These are phyloP conservation scores for Inonotus hispidus DNA, from an alignment of 1,284 basidiomycete genomes.

Conservation along the genomic window DNA sequence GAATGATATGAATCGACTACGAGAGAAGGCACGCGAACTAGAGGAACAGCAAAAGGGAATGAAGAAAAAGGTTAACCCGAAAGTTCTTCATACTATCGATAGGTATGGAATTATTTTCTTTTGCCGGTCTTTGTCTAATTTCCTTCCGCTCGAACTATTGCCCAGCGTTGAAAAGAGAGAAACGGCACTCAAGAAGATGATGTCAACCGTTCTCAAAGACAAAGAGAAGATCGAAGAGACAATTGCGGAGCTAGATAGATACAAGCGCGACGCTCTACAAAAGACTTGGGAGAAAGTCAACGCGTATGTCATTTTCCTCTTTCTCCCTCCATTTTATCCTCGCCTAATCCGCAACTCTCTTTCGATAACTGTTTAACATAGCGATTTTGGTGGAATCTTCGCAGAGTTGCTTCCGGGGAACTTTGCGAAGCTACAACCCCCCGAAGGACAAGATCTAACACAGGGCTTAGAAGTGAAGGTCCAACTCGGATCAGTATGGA, in stretches of 20 bases:
- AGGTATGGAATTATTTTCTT: slow-evolving; percentile 45
- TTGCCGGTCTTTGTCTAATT: neutral
- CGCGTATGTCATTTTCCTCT: slow-evolving; percentile 40
- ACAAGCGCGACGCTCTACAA: slow-evolving; percentile 90
- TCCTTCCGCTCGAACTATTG: slow-evolving; percentile 1
- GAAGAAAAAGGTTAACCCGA: slow-evolving; percentile 95
- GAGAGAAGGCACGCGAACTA: slow-evolving; percentile 70
- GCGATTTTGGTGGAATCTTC: slow-evolving; percentile 97
- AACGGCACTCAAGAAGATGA: slow-evolving; percentile 79
- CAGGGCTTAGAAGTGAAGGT: slow-evolving; percentile 98
- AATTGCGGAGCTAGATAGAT: slow-evolving; percentile 88
- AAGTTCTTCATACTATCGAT: slow-evolving; percentile 96
- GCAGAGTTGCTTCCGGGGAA: slow-evolving; percentile 95
- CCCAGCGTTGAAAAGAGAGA: slow-evolving; percentile 94
- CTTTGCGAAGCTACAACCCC: slow-evolving; percentile 92
- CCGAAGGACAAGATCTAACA: slow-evolving; percentile 90
- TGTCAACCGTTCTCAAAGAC: slow-evolving; percentile 87
- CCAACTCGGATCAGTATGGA: slow-evolving; percentile 92
- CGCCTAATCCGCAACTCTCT: neutral
- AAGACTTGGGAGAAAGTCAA: slow-evolving; percentile 98
- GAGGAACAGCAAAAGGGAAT: slow-evolving; percentile 79
- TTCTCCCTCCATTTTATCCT: neutral
- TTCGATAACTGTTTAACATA: slow-evolving; percentile 28
- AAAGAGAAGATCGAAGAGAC: slow-evolving; percentile 96
- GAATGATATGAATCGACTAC: slow-evolving; percentile 64